phyloP scores from a whole-genome alignment of 176 grass and related monocot species.

The Ensete ventricosum region DNA sequence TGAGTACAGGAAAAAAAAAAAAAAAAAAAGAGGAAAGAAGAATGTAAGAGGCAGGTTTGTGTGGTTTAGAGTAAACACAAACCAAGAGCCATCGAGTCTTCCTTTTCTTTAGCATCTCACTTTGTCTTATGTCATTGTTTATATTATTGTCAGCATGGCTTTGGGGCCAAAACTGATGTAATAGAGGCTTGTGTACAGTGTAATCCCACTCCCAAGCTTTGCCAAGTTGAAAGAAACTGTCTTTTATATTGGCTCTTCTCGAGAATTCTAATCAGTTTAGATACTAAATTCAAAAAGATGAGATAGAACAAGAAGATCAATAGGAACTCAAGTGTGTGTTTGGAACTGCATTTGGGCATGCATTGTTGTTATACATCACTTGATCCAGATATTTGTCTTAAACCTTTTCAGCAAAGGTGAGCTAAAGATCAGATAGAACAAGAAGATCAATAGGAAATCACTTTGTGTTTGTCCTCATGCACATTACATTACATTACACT shows the following conservation, averaged over 20 bases:
- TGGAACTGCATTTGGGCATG: too few relatives aligned
- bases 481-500: not conserved
- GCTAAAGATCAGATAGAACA: too few relatives aligned
- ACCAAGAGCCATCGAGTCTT: not conserved
- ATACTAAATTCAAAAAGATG: not conserved
- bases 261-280: not conserved
- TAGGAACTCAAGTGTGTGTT: not conserved
- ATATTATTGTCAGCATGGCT: not conserved
- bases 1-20: not conserved
- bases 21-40: not conserved
- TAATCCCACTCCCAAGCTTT: not conserved
- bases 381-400: too few relatives aligned
- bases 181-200: not conserved
- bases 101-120: slow-evolving; percentile 3
- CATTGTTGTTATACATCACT: too few relatives aligned
- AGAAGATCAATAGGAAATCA: not conserved
- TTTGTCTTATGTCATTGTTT: not conserved
- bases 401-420: too few relatives aligned
- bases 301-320: not conserved
- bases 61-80: not conserved
- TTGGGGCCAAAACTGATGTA: not conserved
- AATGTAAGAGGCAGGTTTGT: not conserved
- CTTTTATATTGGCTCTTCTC: not conserved
- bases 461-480: not conserved
- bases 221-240: not conserved